Conservation (phyloP, 2,329 filamentous ascomycete species). For the Fusarium decemcellulare region DNA sequence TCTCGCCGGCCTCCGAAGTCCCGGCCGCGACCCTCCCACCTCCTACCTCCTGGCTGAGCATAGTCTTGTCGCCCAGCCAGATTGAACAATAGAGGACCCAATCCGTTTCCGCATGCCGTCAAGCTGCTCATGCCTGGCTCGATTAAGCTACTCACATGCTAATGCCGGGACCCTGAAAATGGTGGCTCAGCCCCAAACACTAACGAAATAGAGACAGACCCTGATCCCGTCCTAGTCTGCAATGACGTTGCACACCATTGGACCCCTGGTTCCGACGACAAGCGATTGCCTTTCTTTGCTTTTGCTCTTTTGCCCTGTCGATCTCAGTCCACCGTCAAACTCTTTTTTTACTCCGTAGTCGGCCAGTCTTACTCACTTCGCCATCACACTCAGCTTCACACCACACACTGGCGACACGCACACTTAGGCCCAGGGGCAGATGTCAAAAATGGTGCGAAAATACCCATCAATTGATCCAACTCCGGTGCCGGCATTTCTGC, state of each 20-base stretch:
- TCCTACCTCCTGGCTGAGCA: conserved; percentile 20
- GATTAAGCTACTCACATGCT: conserved; percentile 2
- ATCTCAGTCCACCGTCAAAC: conserved; percentile 7
- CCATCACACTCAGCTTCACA: not conserved
- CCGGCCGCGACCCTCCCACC: conserved; percentile 23
- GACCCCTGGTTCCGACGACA: conserved; percentile 13
- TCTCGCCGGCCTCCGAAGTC: conserved; percentile 33
- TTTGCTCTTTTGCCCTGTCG: conserved; percentile 7
- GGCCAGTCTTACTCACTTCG: not conserved
- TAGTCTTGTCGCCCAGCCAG: not conserved
- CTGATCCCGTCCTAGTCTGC: conserved; percentile 7
- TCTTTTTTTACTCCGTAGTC: not conserved
- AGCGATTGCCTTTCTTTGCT: conserved; percentile 5
- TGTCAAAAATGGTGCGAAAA: not conserved
- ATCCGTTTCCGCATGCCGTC: conserved; percentile 9
- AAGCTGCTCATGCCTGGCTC: conserved; percentile 6
- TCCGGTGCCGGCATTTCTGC: conserved; percentile 21
- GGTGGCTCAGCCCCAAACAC: conserved; percentile 20
- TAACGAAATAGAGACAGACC: conserved; percentile 5
- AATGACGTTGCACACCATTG: conserved; percentile 29
- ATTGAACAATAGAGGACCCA: not conserved
- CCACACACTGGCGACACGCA: not conserved
- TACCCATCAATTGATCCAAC: conserved; percentile 28
- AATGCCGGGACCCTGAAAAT: conserved; percentile 27
- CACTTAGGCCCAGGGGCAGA: too few relatives aligned